These are phyloP conservation scores for Rhododendron ovatum DNA, from an alignment of 148 eudicot species.

Conservation along the genomic window DNA sequence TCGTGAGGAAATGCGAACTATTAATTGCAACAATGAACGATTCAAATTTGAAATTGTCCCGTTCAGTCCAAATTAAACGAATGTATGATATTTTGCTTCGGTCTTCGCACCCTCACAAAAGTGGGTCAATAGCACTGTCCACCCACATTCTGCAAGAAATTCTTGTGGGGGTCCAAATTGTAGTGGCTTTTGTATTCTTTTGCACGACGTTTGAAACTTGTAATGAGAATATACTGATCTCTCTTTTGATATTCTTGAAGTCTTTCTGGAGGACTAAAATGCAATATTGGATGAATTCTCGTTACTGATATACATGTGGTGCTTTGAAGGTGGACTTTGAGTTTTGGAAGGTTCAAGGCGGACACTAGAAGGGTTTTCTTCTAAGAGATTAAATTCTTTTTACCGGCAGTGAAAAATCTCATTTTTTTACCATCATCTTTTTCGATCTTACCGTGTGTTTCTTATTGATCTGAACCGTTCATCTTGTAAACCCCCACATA, in stretches of 20 bases:
- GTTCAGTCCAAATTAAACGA: neutral
- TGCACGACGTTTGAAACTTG: neutral
- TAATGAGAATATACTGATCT: neutral
- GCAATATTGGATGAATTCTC: neutral
- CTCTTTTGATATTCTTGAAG: neutral
- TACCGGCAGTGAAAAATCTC: rapidly evolving
- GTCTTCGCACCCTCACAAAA: neutral
- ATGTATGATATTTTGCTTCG: too few relatives aligned
- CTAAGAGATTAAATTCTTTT: too few relatives aligned
- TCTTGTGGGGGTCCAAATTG: neutral
- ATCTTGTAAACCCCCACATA: too few relatives aligned
- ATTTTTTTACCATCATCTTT: too few relatives aligned
- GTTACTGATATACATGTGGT: neutral
- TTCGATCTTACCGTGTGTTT: too few relatives aligned
- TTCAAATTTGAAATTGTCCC: neutral
- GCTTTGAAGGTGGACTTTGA: neutral
- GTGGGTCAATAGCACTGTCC: neutral
- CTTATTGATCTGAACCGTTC: too few relatives aligned
- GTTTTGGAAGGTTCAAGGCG: neutral
- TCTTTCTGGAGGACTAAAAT: neutral
- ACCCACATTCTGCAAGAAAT: neutral
- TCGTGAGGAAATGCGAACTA: too few relatives aligned
- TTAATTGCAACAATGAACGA: too few relatives aligned
- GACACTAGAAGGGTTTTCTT: too few relatives aligned
- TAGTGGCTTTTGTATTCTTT: neutral